A percentile compares a stretch with the other conserved stretches of the same genome.
Conservation (phyloP, 2,329 filamentous ascomycete species). For the Colletotrichum cereale region DNA sequence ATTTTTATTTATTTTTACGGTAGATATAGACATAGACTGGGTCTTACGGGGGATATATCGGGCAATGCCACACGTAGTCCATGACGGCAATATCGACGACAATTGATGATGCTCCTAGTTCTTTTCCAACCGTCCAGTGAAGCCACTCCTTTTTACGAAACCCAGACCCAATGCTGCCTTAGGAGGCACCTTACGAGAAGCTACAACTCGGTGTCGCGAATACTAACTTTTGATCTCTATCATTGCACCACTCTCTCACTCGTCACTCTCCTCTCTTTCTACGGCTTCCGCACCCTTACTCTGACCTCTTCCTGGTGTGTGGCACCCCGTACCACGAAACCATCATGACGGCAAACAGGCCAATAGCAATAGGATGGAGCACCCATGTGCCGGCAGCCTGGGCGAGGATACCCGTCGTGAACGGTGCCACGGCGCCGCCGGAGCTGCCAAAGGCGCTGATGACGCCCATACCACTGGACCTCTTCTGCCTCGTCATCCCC, state of each 20-base stretch:
- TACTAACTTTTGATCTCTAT: neutral
- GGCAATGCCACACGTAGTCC: constrained; percentile 11
- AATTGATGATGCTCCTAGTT: neutral
- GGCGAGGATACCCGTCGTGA: constrained; percentile 73
- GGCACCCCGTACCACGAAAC: constrained; percentile 74
- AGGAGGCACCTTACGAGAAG: neutral
- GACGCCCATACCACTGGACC: constrained; percentile 74
- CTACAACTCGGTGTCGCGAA: neutral
- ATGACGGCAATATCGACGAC: neutral
- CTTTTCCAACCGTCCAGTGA: neutral
- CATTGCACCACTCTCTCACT: neutral
- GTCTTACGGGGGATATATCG: constrained; percentile 13
- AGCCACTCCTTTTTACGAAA: neutral
- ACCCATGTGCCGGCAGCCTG: constrained; percentile 74
- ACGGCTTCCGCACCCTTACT: constrained; percentile 56
- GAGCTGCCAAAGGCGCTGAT: constrained; percentile 78
- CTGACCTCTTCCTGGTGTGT: constrained; percentile 67
- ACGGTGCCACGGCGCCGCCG: constrained; percentile 76
- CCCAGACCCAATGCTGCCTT: neutral
- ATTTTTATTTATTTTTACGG: neutral
- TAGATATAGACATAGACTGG: constrained; percentile 36
- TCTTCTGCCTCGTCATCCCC: constrained; percentile 68
- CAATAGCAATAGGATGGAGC: constrained; percentile 76
- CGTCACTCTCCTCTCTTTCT: neutral
- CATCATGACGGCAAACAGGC: constrained; percentile 74